Percentiles rank a stretch among this genome's conserved stretches.
These are phyloP conservation scores for Linnemannia schmuckeri DNA, from an alignment of 192 early-diverging fungal species.

Conservation along the genomic window DNA sequence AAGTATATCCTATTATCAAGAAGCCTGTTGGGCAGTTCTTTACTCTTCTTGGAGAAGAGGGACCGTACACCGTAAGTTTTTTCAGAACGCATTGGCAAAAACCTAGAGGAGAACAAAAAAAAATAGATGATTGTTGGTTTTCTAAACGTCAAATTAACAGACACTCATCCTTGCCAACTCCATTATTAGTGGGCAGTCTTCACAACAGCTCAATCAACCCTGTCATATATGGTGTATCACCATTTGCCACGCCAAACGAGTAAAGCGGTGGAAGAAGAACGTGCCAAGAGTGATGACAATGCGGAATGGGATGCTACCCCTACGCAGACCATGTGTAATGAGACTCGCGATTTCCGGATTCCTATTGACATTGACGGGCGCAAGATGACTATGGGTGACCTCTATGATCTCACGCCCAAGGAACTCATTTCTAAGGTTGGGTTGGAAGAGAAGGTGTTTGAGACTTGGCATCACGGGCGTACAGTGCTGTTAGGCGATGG, in stretches of 20 bases:
- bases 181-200: slow-evolving; percentile 13
- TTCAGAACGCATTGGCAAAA: no score
- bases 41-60: not conserved
- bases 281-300: not conserved
- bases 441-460: slow-evolving; percentile 24
- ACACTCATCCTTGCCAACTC: no score
- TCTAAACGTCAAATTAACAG: no score
- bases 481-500: slow-evolving; percentile 19
- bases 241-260: not conserved
- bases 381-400: slow-evolving; percentile 1
- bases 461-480: slow-evolving; percentile 9
- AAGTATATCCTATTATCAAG: not conserved
- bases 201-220: not conserved
- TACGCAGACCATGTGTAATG: not conserved
- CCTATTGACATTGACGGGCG: no score
- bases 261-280: not conserved
- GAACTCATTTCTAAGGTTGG: not conserved
- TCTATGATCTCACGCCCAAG: not conserved
- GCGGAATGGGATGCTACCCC: slow-evolving; percentile 14
- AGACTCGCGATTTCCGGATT: not conserved
- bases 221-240: slow-evolving; percentile 19
- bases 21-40: not conserved
- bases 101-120: no score
- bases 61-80: slow-evolving; percentile 8
- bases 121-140: no score